Conservation (phyloP, 2,329 filamentous ascomycete species). For the Apiospora arundinis region DNA sequence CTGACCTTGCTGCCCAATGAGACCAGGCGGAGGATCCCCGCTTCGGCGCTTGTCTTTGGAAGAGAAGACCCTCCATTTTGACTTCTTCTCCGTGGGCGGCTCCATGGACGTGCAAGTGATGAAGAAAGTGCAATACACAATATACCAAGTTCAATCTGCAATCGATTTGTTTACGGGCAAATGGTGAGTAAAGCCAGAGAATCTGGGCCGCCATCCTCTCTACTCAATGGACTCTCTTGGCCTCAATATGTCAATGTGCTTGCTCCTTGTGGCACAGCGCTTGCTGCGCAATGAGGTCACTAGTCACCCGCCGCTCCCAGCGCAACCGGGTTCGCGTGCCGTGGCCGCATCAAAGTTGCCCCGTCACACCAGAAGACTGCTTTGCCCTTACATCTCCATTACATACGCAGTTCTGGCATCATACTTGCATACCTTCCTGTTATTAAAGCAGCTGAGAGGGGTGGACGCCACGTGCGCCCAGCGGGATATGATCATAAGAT, state of each 20-base stretch:
- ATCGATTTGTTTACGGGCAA: neutral
- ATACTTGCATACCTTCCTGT: neutral
- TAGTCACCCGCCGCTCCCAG: neutral
- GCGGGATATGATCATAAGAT: no score
- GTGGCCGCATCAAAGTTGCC: neutral
- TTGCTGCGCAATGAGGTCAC: conserved; percentile 18
- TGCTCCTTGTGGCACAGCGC: neutral
- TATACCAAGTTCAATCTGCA: neutral
- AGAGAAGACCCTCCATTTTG: conserved; percentile 18
- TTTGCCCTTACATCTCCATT: neutral
- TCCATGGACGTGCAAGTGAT: neutral
- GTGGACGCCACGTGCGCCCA: no score
- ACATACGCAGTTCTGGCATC: neutral
- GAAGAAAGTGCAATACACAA: neutral
- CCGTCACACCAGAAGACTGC: neutral
- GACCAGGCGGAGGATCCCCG: neutral
- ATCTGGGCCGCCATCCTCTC: neutral
- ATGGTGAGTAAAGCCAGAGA: neutral
- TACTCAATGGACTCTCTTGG: neutral
- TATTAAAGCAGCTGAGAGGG: no score
- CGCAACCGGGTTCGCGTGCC: neutral
- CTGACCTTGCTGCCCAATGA: neutral
- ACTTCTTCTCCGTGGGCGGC: conserved; percentile 12
- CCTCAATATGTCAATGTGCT: neutral
- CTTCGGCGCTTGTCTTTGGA: conserved; percentile 16